Conservation (phyloP, 345 rosid species). For the Citrus cavaleriei region DNA sequence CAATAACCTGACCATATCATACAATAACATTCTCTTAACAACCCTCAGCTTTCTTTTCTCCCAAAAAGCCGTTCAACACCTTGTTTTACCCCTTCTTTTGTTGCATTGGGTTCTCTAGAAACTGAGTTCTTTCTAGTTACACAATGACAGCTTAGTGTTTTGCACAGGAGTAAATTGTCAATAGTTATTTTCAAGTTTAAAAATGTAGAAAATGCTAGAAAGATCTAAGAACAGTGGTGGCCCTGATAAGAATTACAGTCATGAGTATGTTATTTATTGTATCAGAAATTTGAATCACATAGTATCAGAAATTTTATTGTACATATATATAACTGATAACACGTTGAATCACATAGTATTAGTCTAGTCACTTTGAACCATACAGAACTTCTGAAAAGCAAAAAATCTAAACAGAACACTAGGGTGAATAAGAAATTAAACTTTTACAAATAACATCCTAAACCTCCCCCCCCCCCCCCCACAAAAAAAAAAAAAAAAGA, state of each 20-base stretch:
- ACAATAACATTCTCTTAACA: background rate
- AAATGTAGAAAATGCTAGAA: background rate
- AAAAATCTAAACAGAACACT: background rate
- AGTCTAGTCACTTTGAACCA: background rate
- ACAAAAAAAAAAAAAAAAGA: background rate
- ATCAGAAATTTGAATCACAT: background rate
- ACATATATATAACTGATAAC: background rate
- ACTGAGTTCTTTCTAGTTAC: background rate
- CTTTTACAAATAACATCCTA: background rate
- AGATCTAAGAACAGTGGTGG: background rate
- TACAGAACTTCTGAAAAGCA: background rate
- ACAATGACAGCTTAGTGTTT: background rate
- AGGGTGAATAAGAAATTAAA: background rate
- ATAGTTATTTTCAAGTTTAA: conserved; percentile 1
- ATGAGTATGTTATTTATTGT: no score
- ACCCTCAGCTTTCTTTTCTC: background rate
- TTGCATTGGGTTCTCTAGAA: background rate
- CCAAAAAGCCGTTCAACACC: background rate
- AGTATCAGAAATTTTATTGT: background rate
- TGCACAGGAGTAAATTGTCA: background rate
- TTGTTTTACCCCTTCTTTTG: no score
- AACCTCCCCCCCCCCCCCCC: background rate
- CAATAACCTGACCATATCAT: background rate
- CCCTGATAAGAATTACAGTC: no score
- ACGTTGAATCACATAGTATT: background rate